phyloP scores from a whole-genome alignment of 352 stramenopile species.

The Poterioochromonas sp. region DNA sequence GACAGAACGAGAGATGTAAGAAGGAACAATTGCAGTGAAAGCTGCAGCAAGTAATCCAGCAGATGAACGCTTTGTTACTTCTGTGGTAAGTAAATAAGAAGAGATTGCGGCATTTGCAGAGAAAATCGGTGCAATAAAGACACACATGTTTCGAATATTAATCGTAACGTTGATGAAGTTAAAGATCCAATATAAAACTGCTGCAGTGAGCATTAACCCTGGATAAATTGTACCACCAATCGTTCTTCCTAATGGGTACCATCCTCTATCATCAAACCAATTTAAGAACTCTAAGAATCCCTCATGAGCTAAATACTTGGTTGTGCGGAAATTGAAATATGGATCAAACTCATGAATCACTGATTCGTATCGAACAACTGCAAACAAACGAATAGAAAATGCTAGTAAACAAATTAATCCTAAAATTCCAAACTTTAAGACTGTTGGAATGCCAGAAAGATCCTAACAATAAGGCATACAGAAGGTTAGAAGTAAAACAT shows the following conservation, averaged over 20 bases:
- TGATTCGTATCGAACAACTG: slow-evolving; percentile 79
- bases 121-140: slow-evolving; percentile 78
- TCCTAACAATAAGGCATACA: no score
- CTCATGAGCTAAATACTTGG: slow-evolving; percentile 67
- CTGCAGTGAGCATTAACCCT: slow-evolving; percentile 76
- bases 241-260: slow-evolving; percentile 81
- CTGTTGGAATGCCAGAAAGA: slow-evolving; percentile 56
- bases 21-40: slow-evolving; percentile 92
- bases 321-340: slow-evolving; percentile 98
- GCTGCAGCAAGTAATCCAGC: slow-evolving; percentile 51
- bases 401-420: slow-evolving; percentile 81
- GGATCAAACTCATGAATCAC: slow-evolving; percentile 71
- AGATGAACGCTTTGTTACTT: slow-evolving; percentile 65
- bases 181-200: slow-evolving; percentile 71
- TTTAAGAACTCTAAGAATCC: slow-evolving; percentile 91
- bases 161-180: slow-evolving; percentile 80
- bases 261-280: slow-evolving; percentile 89
- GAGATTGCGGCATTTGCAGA: slow-evolving; percentile 71
- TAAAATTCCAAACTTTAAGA: slow-evolving; percentile 76
- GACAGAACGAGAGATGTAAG: slow-evolving; percentile 87
- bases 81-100: slow-evolving; percentile 75
- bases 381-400: slow-evolving; percentile 82
- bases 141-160: slow-evolving; percentile 79
- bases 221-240: slow-evolving; percentile 86
- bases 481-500: no score